A percentile compares a stretch with the other conserved stretches of the same genome.
phyloP scores from a whole-genome alignment of 805 yeast species.

The Candida tallmaniae region DNA sequence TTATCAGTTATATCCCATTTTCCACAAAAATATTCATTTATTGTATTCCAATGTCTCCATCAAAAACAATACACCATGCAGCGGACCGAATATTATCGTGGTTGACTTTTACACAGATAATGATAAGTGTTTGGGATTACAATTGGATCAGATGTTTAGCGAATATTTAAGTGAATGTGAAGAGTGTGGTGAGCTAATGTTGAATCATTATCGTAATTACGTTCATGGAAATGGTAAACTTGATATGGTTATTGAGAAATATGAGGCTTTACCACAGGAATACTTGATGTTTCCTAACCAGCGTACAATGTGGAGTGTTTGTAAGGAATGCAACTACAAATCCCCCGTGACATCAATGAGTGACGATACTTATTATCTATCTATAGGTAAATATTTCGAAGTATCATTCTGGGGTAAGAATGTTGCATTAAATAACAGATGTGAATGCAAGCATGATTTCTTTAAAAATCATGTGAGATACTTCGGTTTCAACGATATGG shows the following conservation, averaged over 20 bases:
- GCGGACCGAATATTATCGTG: constrained; percentile 81
- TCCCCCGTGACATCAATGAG: constrained; percentile 81
- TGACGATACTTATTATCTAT: constrained; percentile 82
- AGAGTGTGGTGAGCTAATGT: constrained; percentile 69
- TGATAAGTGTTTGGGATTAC: constrained; percentile 86
- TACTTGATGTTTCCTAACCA: constrained; percentile 27
- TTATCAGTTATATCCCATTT: constrained; percentile 39
- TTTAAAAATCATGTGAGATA: constrained; percentile 78
- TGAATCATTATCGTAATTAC: constrained; percentile 79
- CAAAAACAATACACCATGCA: constrained; percentile 84
- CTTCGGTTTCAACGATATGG: constrained; percentile 75
- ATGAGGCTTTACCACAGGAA: constrained; percentile 20
- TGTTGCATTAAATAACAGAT: constrained; percentile 15
- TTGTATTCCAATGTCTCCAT: constrained; percentile 79
- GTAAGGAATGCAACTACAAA: constrained; percentile 70
- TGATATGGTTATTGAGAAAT: constrained; percentile 66
- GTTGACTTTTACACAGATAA: constrained; percentile 88
- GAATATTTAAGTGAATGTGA: constrained; percentile 67
- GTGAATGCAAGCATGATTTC: constrained; percentile 72
- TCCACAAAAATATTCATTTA: constrained; percentile 75
- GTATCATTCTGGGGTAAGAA: constrained; percentile 64
- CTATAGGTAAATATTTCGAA: constrained; percentile 92
- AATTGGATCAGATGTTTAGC: constrained; percentile 70
- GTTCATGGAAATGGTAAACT: constrained; percentile 85
- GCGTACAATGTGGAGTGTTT: constrained; percentile 86